Base-by-base conservation (phyloP, 2,329 filamentous ascomycete species). In the Neospermospora avenae region DNA sequence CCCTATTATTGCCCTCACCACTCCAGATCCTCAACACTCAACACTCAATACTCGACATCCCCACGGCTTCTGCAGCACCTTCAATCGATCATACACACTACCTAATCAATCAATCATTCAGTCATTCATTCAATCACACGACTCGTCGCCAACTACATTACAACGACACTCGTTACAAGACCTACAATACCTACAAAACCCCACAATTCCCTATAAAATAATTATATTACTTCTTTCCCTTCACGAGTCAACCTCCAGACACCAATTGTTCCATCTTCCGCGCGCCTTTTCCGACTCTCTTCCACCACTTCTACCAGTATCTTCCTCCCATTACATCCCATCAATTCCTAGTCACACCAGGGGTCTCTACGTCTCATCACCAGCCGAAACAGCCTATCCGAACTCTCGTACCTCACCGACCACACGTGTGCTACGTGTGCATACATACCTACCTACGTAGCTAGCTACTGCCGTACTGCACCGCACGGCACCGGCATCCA, bases 361-460 rank as follows among this genome's bases (percentile, higher is more conserved):
- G 39, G 48, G 48, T 35, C 49, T n/a, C n/a, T 1, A 31, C 28
- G 51, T 54, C 35, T 42, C 51, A 54, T 18, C 41, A 52, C 24
- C 53, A 57, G 41, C 58, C 52, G 51, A 58, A 61, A 61, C 59
- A 56, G 28, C 11, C 35, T 28, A 42, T 61, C 55, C 35, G 49
- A 48, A 58, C 46, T 20, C 55, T 44, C 51, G 25, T 49, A 34
- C 28, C 45, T 31, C 41, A 45, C 45, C 49, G 37, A 42, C 20
- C 8, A 42, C 44, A 20, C 44, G n/a, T n/a, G n/a, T n/a, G n/a
- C n/a, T n/a, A n/a, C n/a, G n/a, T n/a, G n/a, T n/a, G n/a, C n/a
- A 28, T 2, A 39, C 31, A 51, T 14, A 34, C 6, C 6, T 31
- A 31, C 28, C 6, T 31, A 6, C 6, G 28, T 31, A 31, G 28